Percentiles rank a stretch among this genome's conserved stretches.
These are phyloP conservation scores for Aspergillus fumigatus DNA, from an alignment of 2,329 filamentous ascomycete species.

Conservation along the genomic window DNA sequence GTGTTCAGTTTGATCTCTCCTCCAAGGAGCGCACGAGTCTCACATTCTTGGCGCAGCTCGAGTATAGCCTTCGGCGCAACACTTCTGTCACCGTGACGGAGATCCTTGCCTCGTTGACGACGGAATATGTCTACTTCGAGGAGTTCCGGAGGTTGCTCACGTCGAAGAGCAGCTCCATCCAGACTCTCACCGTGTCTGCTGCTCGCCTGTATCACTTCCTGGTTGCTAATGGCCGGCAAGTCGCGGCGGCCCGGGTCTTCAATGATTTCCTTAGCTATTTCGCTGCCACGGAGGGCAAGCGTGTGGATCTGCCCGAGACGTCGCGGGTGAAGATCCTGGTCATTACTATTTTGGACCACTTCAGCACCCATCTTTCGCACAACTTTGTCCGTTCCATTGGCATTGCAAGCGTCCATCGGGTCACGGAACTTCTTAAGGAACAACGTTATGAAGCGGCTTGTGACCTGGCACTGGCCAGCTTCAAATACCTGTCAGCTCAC, in stretches of 20 bases:
- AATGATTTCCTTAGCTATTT: conserved; percentile 32
- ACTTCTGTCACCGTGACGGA: conserved; percentile 35
- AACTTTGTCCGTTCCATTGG: conserved; percentile 36
- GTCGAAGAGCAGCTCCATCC: conserved; percentile 35
- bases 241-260: conserved; percentile 23
- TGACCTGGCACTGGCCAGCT: conserved; percentile 30
- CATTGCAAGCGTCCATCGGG: conserved; percentile 30
- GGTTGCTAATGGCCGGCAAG: conserved; percentile 19
- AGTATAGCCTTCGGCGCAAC: conserved; percentile 33
- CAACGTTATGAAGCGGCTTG: conserved; percentile 28
- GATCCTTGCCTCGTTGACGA: conserved; percentile 42
- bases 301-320: conserved; percentile 19
- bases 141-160: conserved; percentile 35
- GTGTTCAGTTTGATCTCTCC: conserved; percentile 29
- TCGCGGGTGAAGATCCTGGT: conserved; percentile 30
- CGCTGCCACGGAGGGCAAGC: conserved; percentile 27
- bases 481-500: conserved; percentile 32
- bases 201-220: conserved; percentile 34
- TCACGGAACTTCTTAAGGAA: conserved; percentile 24
- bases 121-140: conserved; percentile 40
- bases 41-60: conserved; percentile 45
- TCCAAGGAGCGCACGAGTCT: conserved; percentile 32
- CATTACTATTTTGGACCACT: conserved; percentile 29
- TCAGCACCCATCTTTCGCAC: conserved; percentile 30
- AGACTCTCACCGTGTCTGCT: conserved; percentile 31